Base-by-base conservation (phyloP, 2,329 filamentous ascomycete genomes). In the Penicillium sp. region DNA sequence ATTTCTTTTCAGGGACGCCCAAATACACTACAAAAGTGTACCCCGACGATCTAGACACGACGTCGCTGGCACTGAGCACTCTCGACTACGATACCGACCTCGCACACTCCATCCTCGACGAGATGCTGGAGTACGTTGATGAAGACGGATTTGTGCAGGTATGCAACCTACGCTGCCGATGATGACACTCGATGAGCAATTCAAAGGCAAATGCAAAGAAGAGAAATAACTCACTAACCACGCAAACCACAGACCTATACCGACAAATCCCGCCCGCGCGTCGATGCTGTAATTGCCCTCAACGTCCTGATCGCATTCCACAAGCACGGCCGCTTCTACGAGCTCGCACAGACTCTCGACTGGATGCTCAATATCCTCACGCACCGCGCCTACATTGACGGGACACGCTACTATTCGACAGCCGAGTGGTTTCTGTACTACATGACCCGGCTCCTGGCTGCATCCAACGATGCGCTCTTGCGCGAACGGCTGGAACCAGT, bases 371-470 rank as follows among this genome's bases (percentile, higher is more conserved):
- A 59, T 3, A 59, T 67, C 25, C 65, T 73, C 10, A 26, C 60
- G 1, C 19, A 70, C 19, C 65, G 74, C 6, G 69, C 67, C 5
- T 77, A 76, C 30, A 38, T 73, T n/a, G 42, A 70, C 7, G 76
- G 75, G 4, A 73, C 75, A 2, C 67, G 69, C 1, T 71, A 74
- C 57, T 78, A 78, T 55, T 33, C 62, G 6, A 70, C 66, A 1
- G 61, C 73, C 0, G 75, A 78, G 43, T 67, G 65, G 10, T 78
- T 73, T 57, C 61, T 78, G 3, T 73, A 67, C 62, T 76, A 73
- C 51, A 59, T 26, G 49, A 72, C 11, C 0, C 35, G 57, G 58
- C 57, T 68, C 65, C 25, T 61, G 52, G 7, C 37, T 38, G 13
- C 64, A 6, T 42, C 14, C 38, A 42, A 10, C n/a, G 38, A 42